Conservation (phyloP, 23 red algal genomes). For the Porphyridium purpureum region DNA sequence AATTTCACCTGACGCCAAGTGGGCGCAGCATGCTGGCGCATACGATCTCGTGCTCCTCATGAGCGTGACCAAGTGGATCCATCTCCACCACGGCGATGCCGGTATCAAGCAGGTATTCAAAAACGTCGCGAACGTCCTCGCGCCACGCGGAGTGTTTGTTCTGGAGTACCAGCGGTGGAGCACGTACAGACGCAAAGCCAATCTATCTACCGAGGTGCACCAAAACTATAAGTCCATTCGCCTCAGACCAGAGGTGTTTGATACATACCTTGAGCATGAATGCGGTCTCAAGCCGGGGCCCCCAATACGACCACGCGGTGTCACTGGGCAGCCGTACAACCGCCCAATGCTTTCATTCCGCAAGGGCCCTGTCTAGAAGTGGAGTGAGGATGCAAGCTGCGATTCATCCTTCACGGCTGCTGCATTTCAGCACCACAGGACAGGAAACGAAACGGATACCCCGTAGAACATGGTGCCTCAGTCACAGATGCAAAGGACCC, state of each 20-base stretch:
- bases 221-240: not conserved
- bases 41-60: constrained; percentile 48
- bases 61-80: constrained; percentile 69
- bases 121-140: constrained; percentile 5
- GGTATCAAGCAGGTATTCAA: constrained; percentile 28
- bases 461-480: no score
- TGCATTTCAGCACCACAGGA: no score
- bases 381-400: no score
- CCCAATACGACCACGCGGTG: no score
- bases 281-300: not conserved
- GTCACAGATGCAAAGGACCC: no score
- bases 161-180: constrained; percentile 38
- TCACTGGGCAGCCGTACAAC: no score
- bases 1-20: no score
- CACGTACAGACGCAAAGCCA: constrained; percentile 19
- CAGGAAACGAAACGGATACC: no score
- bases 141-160: constrained; percentile 30
- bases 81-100: constrained; percentile 28
- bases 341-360: no score
- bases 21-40: constrained; percentile 1
- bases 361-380: no score
- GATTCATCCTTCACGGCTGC: no score
- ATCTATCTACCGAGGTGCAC: not conserved
- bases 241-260: not conserved
- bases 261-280: not conserved